These are phyloP conservation scores for Jatropha multifida DNA, from an alignment of 441 rosid genomes.

Conservation along the genomic window DNA sequence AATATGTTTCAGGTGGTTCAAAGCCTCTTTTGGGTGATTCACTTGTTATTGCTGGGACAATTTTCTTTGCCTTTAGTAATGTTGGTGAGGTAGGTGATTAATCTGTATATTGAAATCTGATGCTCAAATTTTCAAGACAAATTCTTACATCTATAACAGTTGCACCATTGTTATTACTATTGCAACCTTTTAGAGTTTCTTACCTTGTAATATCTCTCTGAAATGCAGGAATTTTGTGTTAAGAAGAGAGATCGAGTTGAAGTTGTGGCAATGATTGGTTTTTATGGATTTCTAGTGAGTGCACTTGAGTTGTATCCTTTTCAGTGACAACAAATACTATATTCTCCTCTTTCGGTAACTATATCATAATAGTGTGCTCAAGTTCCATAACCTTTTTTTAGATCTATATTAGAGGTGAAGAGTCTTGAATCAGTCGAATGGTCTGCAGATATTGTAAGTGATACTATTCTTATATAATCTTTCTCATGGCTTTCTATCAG, in stretches of 20 bases:
- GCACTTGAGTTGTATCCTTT: slow-evolving; percentile 54
- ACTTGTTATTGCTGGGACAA: slow-evolving; percentile 50
- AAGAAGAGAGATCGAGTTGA: slow-evolving; percentile 56
- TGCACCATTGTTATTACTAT: no score
- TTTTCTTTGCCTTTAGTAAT: slow-evolving; percentile 60
- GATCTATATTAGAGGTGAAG: slow-evolving; percentile 52
- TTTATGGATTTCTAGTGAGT: slow-evolving; percentile 49
- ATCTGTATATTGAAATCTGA: neutral
- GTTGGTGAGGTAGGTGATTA: slow-evolving; percentile 56
- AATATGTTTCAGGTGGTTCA: slow-evolving; percentile 47
- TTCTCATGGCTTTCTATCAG: neutral
- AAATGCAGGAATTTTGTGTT: slow-evolving; percentile 57
- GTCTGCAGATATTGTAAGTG: slow-evolving; percentile 51
- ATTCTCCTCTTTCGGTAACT: neutral
- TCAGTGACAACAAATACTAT: neutral
- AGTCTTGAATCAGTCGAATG: slow-evolving; percentile 45
- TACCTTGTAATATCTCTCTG: neutral
- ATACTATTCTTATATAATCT: neutral
- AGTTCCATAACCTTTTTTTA: slow-evolving; percentile 31
- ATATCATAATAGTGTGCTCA: neutral
- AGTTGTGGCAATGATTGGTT: slow-evolving; percentile 54
- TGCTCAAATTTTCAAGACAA: neutral
- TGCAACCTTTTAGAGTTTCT: neutral
- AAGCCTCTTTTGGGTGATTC: slow-evolving; percentile 55
- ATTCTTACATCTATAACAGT: neutral